phyloP scores from a whole-genome alignment of 2,329 filamentous ascomycete genomes.

The Knufia fluminis region DNA sequence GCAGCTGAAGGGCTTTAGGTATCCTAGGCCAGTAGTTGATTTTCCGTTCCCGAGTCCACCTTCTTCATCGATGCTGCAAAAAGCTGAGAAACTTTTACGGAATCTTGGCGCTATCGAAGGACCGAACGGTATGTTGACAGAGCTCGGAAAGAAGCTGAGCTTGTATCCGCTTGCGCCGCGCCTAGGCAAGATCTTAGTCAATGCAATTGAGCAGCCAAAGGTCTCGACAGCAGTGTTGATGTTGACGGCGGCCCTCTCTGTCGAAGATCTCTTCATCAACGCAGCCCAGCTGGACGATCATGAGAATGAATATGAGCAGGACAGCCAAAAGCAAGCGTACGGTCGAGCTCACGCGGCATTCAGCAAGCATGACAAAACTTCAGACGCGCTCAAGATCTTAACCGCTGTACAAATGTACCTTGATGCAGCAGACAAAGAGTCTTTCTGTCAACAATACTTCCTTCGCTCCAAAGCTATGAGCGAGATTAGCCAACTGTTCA shows the following conservation, averaged over 20 bases:
- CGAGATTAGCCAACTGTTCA: conserved; percentile 73
- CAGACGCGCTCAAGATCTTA: conserved; percentile 83
- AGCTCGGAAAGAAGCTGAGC: conserved; percentile 70
- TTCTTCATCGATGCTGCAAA: conserved; percentile 62
- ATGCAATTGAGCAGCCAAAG: conserved; percentile 65
- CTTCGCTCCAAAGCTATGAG: conserved; percentile 77
- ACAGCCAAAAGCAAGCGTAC: conserved; percentile 54
- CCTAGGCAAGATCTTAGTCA: conserved; percentile 82
- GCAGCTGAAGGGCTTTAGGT: conserved; percentile 88
- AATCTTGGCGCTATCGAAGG: conserved; percentile 71
- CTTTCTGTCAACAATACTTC: conserved; percentile 75
- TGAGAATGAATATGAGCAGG: conserved; percentile 59
- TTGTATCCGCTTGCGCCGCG: conserved; percentile 84
- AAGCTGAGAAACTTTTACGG: conserved; percentile 75
- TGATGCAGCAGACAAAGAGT: conserved; percentile 54
- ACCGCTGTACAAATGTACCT: conserved; percentile 76
- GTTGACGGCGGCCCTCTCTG: conserved; percentile 77
- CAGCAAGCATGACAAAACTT: conserved; percentile 68
- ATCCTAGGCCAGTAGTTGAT: conserved; percentile 71
- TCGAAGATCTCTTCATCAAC: conserved; percentile 76
- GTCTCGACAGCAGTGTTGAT: conserved; percentile 81
- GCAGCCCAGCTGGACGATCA: conserved; percentile 70
- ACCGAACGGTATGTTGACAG: conserved; percentile 63
- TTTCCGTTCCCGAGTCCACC: conserved; percentile 95
- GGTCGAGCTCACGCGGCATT: conserved; percentile 70